Base-by-base conservation (phyloP, 306 rosid species). In the Prosopis cineraria region DNA sequence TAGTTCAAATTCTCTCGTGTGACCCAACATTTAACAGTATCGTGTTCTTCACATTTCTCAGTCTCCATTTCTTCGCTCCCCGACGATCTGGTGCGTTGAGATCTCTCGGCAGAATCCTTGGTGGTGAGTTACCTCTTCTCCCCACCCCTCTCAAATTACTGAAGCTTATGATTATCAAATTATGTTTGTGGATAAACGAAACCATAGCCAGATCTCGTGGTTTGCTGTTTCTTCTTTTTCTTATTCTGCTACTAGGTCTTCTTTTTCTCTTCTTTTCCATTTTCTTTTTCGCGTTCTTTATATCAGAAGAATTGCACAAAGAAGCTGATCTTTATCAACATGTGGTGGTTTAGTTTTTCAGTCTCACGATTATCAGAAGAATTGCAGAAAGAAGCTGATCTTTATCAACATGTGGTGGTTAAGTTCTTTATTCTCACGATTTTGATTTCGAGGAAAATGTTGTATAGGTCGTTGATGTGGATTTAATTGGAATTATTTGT, bases 61-160 rank as follows among this genome's bases (percentile, higher is more conserved):
- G 12, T 45, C 4, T 29, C 45, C 19, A 7, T 71, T 20, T 63
- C 29, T 76, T 69, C 78, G 29, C 7, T 16, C 34, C 41, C 62
- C 31, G 16, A 20, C 79, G 30, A 70, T 65, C 72, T 73, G 53
- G 53, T 14, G 52, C 37, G 27, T 73, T 55, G 39, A 79, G 84
- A 83, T 83, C 84, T 70, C 45, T 64, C 68, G 20, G 67, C 72
- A 52, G 40, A 70, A 70, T 84, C 69, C 67, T 77, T 41, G 85
- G 82, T 41, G 85, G 82, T 76, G 13, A 79, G 78, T 24, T 8
- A 20, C 7, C 0, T 48, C 34, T 8, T 67, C 45, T 24, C 30
- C 34, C 24, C 7, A 13, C 13, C 30, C 33, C 50, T 74, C 3
- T 48, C 33, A 76, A 59, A 59, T 76, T 30, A 63, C 36, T 37